Percentiles rank a stretch among this genome's conserved stretches.
Conservation (phyloP, 2,329 filamentous ascomycete species). For the Penicillium thymicola region DNA sequence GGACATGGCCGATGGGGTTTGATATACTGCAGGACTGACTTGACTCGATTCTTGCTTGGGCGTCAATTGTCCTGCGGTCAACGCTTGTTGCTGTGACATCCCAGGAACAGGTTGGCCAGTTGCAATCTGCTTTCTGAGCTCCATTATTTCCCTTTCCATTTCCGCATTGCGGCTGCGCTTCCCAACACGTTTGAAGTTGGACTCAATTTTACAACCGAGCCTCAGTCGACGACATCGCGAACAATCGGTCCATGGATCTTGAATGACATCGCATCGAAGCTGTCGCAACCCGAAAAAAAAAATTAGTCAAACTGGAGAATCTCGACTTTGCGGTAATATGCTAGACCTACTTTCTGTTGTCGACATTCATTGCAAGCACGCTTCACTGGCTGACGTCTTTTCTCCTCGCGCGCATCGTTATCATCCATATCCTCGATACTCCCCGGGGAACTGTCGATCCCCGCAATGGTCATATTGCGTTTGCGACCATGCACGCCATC, state of each 20-base stretch:
- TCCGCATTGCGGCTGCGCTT: slow-evolving; percentile 65
- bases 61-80: slow-evolving; percentile 28
- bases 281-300: slow-evolving; percentile 30
- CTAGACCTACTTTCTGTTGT: slow-evolving; percentile 59
- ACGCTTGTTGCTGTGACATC: slow-evolving; percentile 22
- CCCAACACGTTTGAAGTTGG: slow-evolving; percentile 65
- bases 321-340: not conserved
- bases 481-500: slow-evolving; percentile 39
- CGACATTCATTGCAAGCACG: slow-evolving; percentile 67
- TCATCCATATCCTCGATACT: slow-evolving; percentile 48
- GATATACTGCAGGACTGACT: slow-evolving; percentile 34
- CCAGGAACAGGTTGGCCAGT: slow-evolving; percentile 25
- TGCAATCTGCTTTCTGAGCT: slow-evolving; percentile 49
- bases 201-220: slow-evolving; percentile 64
- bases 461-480: slow-evolving; percentile 43
- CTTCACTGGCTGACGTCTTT: slow-evolving; percentile 51
- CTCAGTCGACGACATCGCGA: slow-evolving; percentile 61
- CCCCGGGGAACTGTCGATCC: slow-evolving; percentile 47
- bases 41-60: slow-evolving; percentile 39
- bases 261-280: slow-evolving; percentile 65
- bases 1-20: slow-evolving; percentile 37
- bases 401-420: slow-evolving; percentile 42
- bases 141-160: slow-evolving; percentile 58
- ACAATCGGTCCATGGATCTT: slow-evolving; percentile 62
- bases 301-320: slow-evolving; percentile 5